Evolutionary conservation across 2,329 filamentous ascomycete species (phyloP).

Genomic region (Fonsecaea erecta): DNA sequence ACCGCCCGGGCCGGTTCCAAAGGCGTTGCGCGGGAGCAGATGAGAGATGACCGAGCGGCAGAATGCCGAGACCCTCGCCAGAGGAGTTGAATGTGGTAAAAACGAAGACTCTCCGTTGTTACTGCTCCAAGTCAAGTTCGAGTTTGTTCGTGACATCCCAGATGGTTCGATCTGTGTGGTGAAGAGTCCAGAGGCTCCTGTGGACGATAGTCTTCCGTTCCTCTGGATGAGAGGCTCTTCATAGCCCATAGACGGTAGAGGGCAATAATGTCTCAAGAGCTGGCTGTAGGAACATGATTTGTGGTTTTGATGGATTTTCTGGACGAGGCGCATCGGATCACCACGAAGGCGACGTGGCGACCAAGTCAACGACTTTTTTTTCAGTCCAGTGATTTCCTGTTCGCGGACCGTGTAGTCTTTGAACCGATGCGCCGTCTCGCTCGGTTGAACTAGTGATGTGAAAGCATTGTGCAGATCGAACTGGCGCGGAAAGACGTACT

Average conservation of each 20-base stretch:
- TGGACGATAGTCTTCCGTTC: background rate
- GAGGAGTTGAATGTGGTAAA: constrained; percentile 61
- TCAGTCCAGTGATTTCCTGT: constrained; percentile 66
- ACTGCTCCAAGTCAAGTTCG: background rate
- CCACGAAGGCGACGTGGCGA: constrained; percentile 65
- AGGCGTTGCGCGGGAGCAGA: constrained; percentile 75
- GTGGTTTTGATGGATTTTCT: constrained; percentile 72
- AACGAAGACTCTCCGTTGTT: constrained; percentile 26
- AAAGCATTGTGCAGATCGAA: constrained; percentile 94
- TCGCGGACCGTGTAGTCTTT: constrained; percentile 88
- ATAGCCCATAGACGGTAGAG: constrained; percentile 42
- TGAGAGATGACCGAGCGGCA: constrained; percentile 75
- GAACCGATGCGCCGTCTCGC: constrained; percentile 71
- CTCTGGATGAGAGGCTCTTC: constrained; percentile 43
- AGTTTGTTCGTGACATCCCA: background rate
- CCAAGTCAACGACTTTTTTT: constrained; percentile 15
- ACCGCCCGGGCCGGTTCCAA: constrained; percentile 64
- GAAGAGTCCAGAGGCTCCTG: constrained; percentile 11
- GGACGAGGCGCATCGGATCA: constrained; percentile 61
- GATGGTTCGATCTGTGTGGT: constrained; percentile 21
- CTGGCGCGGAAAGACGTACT: constrained; percentile 91
- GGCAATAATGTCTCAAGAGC: constrained; percentile 81
- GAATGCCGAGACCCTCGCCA: constrained; percentile 77
- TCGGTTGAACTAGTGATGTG: constrained; percentile 66
- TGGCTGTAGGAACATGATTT: constrained; percentile 76